Percentiles rank a stretch among this genome's conserved stretches.
Evolutionary conservation across 176 grass and related monocot genomes (phyloP).

Genomic region (Secale cereale): DNA sequence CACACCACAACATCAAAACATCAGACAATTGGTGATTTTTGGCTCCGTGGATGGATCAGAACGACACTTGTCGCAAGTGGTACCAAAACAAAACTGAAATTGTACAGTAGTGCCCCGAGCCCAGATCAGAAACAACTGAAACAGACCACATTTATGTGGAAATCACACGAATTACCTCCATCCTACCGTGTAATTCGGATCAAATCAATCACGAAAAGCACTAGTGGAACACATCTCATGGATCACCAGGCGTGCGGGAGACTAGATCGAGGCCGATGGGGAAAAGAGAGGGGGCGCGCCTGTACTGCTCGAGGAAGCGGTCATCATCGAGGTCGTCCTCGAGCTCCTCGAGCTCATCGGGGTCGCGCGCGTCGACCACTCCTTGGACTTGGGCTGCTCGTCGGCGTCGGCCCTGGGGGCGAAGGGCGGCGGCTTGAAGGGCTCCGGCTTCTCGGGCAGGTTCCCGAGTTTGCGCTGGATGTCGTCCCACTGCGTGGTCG

Average conservation of each 20-base stretch:
- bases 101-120: neutral
- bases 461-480: constrained; percentile 91
- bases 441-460: constrained; percentile 77
- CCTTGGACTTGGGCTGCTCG: constrained; percentile 67
- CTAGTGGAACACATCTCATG: too few species aligned
- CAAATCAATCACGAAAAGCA: neutral
- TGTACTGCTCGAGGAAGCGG: too few species aligned
- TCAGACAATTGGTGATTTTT: neutral
- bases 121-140: neutral
- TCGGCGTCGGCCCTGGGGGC: constrained; percentile 59
- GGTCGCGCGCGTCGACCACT: constrained; percentile 69
- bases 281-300: too few species aligned
- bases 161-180: neutral
- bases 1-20: neutral
- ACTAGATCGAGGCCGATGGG: constrained; percentile 7
- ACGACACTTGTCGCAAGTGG: too few species aligned
- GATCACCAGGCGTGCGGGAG: neutral
- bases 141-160: neutral
- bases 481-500: constrained; percentile 91
- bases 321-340: too few species aligned
- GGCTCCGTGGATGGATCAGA: too few species aligned
- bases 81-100: constrained; percentile 7
- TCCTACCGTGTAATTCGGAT: neutral
- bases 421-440: constrained; percentile 87
- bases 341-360: too few species aligned